These are phyloP conservation scores for Cruciata laevipes DNA, from an alignment of 257 asterid species.

Conservation along the genomic window DNA sequence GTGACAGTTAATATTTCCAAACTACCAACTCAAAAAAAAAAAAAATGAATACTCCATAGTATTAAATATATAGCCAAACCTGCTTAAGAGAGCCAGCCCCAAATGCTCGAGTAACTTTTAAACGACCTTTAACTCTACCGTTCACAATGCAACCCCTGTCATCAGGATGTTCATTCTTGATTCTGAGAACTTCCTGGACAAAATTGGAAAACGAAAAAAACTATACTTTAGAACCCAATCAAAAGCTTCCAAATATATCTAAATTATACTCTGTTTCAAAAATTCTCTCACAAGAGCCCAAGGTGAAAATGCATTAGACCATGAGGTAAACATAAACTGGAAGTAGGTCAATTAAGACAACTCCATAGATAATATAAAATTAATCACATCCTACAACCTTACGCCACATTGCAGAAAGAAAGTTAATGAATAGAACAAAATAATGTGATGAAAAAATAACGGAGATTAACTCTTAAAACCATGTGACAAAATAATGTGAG, in stretches of 20 bases:
- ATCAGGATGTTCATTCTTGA: constrained; percentile 95
- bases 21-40: not conserved
- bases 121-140: constrained; percentile 92
- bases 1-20: not conserved
- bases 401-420: not conserved
- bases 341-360: not conserved
- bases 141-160: constrained; percentile 86
- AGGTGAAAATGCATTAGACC: not conserved
- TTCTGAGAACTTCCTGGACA: constrained; percentile 77
- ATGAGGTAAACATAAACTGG: not conserved
- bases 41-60: not conserved
- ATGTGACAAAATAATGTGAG: too few relatives aligned
- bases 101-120: constrained; percentile 96
- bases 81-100: constrained; percentile 98
- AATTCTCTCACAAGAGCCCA: not conserved
- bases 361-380: not conserved
- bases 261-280: not conserved
- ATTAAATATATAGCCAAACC: constrained; percentile 33
- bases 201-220: not conserved
- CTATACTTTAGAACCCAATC: not conserved
- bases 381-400: not conserved
- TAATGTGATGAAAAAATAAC: too few relatives aligned
- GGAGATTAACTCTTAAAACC: too few relatives aligned
- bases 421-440: not conserved
- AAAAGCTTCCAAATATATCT: not conserved